Evolutionary conservation across 2,329 filamentous ascomycete genomes (phyloP), one percentile per base, ranked within the genome.

Genomic region (Fusarium incarnatum): DNA sequence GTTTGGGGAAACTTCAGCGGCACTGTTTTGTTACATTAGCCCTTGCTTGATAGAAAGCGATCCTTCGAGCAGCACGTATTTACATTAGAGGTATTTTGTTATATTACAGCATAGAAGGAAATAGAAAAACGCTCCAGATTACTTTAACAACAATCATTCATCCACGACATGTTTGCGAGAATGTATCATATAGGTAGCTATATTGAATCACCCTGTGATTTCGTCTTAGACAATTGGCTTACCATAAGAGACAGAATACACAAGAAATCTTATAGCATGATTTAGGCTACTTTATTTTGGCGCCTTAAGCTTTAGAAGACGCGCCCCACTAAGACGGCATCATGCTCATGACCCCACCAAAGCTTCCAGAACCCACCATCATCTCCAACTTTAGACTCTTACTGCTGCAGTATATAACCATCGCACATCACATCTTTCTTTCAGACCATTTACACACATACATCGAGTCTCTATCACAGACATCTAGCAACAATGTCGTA

Each of bases 401-500:
- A 37, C 42, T 47, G 32, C 22, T 48, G n/a, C 61, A 42, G 46
- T 9, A 28, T 34, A 18, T 22, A 40, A 27, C 18, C 27, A 57
- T 34, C 56, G 23, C 15, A 8, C 16, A 34, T 32, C 12, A 37
- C n/a, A 12, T 18, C 32, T 3, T 48, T 13, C 15, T 16, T 25
- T 10, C 16, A 5, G 34, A 18, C 7, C 25, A 15, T n/a, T 10
- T n/a, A 12, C 22, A 41, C 20, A 18, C 22, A 10, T 20, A 10
- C 16, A 8, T 28, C 18, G 20, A 37, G 23, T 25, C 18, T 8
- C 25, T 32, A 16, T 18, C 15, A 7, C 13, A 20, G 4, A 20
- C 4, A 4, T 20, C 22, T 40, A 15, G 1, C n/a, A 13, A 34
- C 25, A 50, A 90, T 90, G 86, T 85, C 86, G 8, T 78, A 85